A percentile compares a stretch with the other conserved stretches of the same genome.
Evolutionary conservation across 176 grass and related monocot genomes (phyloP).

Genomic region (Pharus latifolius): DNA sequence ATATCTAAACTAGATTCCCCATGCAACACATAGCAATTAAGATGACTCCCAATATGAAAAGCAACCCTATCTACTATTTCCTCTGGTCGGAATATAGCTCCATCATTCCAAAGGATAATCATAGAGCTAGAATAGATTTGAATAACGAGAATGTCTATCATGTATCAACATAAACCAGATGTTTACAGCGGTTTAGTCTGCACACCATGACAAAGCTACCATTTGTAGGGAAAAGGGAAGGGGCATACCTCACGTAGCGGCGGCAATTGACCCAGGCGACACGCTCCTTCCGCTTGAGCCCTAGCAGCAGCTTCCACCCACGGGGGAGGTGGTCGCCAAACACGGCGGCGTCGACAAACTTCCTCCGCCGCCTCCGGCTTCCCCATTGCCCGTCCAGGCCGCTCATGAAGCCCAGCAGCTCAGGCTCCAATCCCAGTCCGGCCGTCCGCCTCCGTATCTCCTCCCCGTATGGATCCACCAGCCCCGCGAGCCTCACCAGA

Average conservation of each 20-base stretch:
- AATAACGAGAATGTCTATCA: too few relatives aligned
- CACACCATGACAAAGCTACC: too few relatives aligned
- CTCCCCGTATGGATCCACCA: conserved; percentile 38
- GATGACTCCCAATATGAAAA: conserved; percentile 7
- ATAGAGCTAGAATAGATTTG: too few relatives aligned
- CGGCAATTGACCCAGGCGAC: conserved; percentile 38
- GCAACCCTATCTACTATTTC: neutral
- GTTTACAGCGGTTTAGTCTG: too few relatives aligned
- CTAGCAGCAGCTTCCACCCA: conserved; percentile 78
- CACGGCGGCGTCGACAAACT: conserved; percentile 58
- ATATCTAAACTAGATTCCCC: neutral
- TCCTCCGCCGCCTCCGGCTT: conserved; percentile 44
- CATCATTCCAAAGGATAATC: too few relatives aligned
- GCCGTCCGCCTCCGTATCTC: conserved; percentile 55
- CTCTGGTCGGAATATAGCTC: too few relatives aligned
- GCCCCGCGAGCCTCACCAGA: conserved; percentile 42
- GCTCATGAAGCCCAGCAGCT: conserved; percentile 62
- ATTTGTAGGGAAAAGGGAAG: conserved; percentile 4
- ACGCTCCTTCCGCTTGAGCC: conserved; percentile 64
- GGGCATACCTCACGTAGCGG: conserved; percentile 71
- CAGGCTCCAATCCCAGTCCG: conserved; percentile 32
- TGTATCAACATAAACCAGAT: too few relatives aligned
- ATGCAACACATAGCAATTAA: neutral
- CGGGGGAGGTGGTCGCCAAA: conserved; percentile 81
- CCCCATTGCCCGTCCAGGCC: conserved; percentile 57